Evolutionary conservation across 208 protist genomes (phyloP), one percentile per base, ranked within the genome.

Genomic region (Trypanosoma lewisi): DNA sequence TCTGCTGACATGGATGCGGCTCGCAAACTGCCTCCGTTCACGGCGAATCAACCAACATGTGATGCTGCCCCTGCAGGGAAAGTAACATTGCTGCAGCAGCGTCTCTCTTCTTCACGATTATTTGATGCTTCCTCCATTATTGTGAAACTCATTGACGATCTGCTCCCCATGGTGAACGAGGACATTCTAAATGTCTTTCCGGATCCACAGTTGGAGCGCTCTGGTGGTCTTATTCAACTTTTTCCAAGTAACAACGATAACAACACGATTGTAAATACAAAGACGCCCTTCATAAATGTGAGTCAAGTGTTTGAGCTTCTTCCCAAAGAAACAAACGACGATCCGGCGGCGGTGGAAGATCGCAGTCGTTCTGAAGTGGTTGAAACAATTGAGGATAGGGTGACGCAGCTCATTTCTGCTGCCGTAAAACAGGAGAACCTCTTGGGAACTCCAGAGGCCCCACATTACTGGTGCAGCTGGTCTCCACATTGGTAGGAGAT

Each of bases 401-500:
- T 82, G 2, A 49, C 60, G 16, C 60, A 73, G 16, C 71, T 94
- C 17, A 83, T 94, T 57, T 53, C 39, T 9, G 73, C 73, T 4
- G 77, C 87, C 27, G 78, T 74, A 4, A 58, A 75, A 31, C 73
- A 79, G 52, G 56, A 72, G 28, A 75, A 86, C 23, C 52, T 87
- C 45, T 6, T 87, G 0, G 84, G 82, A 36, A 71, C 80, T 30
- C 58, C 67, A 8, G 54, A 59, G 34, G 48, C 69, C 2, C 87
- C 83, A 34, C 87, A 94, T 50, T 19, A 36, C n/a, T 91, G 84
- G 83, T 33, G 30, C 34, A 67, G 68, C 21, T 94, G 87, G 87
- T 77, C 84, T 36, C 87, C 87, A 14, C 87, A 94, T 2, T 94
- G 87, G 87, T 94, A 80, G 31, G 50, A 16, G 11, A 49, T 30